Base-by-base conservation (phyloP, 805 yeast species). In the Zygosaccharomyces bisporus region DNA sequence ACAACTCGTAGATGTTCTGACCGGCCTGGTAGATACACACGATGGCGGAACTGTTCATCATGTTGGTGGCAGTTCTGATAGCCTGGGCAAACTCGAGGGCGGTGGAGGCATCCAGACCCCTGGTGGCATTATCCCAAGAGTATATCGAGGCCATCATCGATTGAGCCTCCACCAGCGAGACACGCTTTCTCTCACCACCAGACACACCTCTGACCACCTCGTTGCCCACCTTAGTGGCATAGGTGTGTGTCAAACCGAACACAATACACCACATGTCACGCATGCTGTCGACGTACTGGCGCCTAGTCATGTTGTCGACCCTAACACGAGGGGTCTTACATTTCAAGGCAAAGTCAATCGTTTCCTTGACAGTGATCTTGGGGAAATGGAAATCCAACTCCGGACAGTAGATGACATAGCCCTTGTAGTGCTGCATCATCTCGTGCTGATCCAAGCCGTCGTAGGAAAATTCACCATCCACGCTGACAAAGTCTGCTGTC, bases 111-210 rank as follows among this genome's bases (percentile, higher is more conserved):
- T 80, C 86, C 53, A 80, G 69, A 62, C 86, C 86, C 63, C 86
- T 73, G 13, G 86, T 81, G 18, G 85, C 81, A 54, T 80, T 81
- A 66, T 80, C 86, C 77, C 81, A 80, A 50, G 83, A 78, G 52
- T 71, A 79, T 16, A 79, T 68, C 6, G 77, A 67, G 6, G 76
- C 80, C 43, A 75, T 70, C 56, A 75, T 68, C 24, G 76, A 71
- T 54, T 76, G 71, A 2, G 77, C 83, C 62, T 81, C 86, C 3
- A 82, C 86, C 53, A 81, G 74, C 3, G 85, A 79, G 18, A 80
- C 85, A 68, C 86, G 77, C 66, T 81, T 81, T 54, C 86, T 68
- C 66, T 81, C 84, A 66, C 86, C 86, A 57, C 86, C 86, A 27
- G 85, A 79, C 35, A 81, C 79, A 63, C 86, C 86, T 62, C 85